Base-by-base conservation (phyloP, 768 basidiomycete genomes). In the Amylocystis lapponica region DNA sequence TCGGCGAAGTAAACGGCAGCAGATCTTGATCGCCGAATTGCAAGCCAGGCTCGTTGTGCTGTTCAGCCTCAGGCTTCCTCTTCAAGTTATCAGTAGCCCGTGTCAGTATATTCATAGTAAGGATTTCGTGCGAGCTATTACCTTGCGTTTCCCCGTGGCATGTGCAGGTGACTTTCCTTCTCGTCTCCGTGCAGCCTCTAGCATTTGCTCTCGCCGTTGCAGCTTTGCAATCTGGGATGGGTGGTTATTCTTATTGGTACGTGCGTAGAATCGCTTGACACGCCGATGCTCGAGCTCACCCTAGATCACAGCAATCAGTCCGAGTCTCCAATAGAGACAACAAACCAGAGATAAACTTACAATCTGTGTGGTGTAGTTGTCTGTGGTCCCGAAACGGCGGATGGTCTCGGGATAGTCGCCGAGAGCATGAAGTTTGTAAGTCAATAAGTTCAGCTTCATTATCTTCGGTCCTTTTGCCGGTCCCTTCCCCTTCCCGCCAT, bases 251-350 rank as follows among this genome's bases (percentile, higher is more conserved):
- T 72, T 71, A 50, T 67, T 70, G 0, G 65, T 68, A 0, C 50
- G 29, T 0, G 43, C 42, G 33, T 72, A 75, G 22, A 68, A 53
- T 0, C 43, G 48, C 52, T 77, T 75, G 9, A 68, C 54, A 0
- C 37, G 47, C 0, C 55, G 46, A 38, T 75, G 71, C 45, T 70
- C 59, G 0, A 60, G 55, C 44, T 73, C 69, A 3, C 66, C 61
- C 70, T 72, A 39, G 1, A 43, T 36, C 13, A 4, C 23, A 27
- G 6, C 27, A 27, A 16, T 19, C 3, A 43, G 34, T 19, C 9
- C 7, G 11, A n/a, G 9, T 12, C 33, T 14, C 22, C 10, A 14
- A 20, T 14, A 12, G 31, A n/a, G n/a, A n/a, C n/a, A n/a, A n/a
- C n/a, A n/a, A n/a, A n/a, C n/a, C n/a, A n/a, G n/a, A n/a, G n/a